phyloP scores from a whole-genome alignment of 2,329 filamentous ascomycete species.

The Teratosphaeria gauchensis region DNA sequence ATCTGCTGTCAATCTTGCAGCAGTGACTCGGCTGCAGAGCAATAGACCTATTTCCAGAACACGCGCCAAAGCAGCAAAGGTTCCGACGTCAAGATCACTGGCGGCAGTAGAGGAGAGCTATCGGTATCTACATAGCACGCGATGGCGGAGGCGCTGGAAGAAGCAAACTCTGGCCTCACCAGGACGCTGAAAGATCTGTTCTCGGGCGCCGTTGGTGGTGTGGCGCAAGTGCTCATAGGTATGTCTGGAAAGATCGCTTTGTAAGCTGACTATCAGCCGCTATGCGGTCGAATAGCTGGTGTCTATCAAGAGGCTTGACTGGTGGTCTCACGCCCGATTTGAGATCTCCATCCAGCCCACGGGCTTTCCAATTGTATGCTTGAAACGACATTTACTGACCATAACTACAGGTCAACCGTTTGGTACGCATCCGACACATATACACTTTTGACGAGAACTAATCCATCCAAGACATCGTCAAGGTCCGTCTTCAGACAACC shows the following conservation, averaged over 20 bases:
- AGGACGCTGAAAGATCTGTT: slow-evolving; percentile 73
- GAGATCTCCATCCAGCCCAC: background rate
- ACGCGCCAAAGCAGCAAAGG: background rate
- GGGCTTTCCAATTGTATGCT: background rate
- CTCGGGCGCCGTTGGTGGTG: slow-evolving; percentile 78
- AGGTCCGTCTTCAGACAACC: slow-evolving; percentile 90
- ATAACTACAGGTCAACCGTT: slow-evolving; percentile 50
- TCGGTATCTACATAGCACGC: background rate
- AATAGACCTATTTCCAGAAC: background rate
- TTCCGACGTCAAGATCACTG: background rate
- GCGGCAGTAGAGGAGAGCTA: background rate
- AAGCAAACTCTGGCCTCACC: background rate
- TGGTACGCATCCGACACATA: slow-evolving; percentile 34
- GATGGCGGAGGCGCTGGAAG: slow-evolving; percentile 4
- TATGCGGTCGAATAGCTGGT: background rate
- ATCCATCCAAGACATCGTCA: slow-evolving; percentile 67
- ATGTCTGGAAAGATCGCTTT: slow-evolving; percentile 28
- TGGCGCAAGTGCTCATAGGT: slow-evolving; percentile 93
- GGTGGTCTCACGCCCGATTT: too few species aligned
- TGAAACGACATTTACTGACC: slow-evolving; percentile 1
- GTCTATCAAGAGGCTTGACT: too few species aligned
- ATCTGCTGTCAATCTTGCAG: too few species aligned
- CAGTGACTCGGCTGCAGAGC: too few species aligned
- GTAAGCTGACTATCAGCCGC: too few species aligned
- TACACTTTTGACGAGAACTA: background rate